Evolutionary conservation across 305 asterid species (phyloP).

Genomic region (Stenogyne calaminthoides): DNA sequence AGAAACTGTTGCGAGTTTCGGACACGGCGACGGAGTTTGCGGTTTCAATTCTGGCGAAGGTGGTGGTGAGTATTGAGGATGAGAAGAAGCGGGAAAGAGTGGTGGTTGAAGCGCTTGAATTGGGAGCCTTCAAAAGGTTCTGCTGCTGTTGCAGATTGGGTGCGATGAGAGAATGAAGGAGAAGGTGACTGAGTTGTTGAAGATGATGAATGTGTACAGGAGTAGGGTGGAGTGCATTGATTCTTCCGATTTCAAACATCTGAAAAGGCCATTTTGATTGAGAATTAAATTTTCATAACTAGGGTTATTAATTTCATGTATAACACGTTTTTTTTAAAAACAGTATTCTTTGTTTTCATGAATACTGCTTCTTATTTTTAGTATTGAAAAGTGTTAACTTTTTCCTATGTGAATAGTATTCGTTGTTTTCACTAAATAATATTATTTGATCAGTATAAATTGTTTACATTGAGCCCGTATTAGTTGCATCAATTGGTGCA

Average conservation of each 20-base stretch:
- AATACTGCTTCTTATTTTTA: no score
- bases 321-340: no score
- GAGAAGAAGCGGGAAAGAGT: conserved; percentile 12
- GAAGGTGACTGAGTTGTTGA: conserved; percentile 49
- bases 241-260: conserved; percentile 28
- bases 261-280: conserved; percentile 26
- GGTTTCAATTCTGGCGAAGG: conserved; percentile 50
- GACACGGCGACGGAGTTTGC: conserved; percentile 52
- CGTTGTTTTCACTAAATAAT: no score
- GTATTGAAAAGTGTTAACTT: no score
- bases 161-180: conserved; percentile 50
- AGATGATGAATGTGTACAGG: conserved; percentile 36
- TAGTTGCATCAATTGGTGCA: no score
- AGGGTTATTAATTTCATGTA: not conserved
- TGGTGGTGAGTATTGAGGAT: conserved; percentile 25
- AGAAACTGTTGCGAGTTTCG: conserved; percentile 59
- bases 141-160: conserved; percentile 57
- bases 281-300: not conserved
- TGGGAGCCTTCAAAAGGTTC: conserved; percentile 63
- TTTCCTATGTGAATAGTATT: no score
- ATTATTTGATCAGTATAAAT: no score
- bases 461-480: no score
- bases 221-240: conserved; percentile 24
- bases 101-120: conserved; percentile 43
- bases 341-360: no score